Base-by-base conservation (phyloP, 768 basidiomycete species). In the Hirschioporus abietinus region DNA sequence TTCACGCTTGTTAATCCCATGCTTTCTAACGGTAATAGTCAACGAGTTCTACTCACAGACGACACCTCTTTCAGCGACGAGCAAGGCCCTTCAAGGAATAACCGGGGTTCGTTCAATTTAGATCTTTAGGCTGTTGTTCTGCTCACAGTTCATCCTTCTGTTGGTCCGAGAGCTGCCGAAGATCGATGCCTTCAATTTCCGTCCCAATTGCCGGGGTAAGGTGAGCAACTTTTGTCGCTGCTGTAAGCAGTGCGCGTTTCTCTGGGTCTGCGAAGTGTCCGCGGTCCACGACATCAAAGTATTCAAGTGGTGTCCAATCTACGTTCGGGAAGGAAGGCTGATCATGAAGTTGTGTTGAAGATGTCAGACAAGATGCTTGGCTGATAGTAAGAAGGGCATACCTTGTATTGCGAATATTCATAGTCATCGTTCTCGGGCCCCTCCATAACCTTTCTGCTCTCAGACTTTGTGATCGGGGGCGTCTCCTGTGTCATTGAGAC, bases 81-180 rank as follows among this genome's bases (percentile, higher is more conserved):
- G 81, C 18, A 93, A 77, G 5, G 90, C 89, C 2, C 90, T 90
- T 30, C 26, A 68, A 30, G 63, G 23, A 68, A 25, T 10, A 64
- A 36, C 15, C 12, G 6, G 23, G 57, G 35, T 71, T 59, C 71
- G 64, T 30, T 30, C 66, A 65, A 68, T 62, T 30, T 58, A 15
- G 63, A 64, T 60, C 23, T 15, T 0, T 24, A 15, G 0, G 12
- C 27, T n/a, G 63, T 2, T 12, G 61, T 27, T 2, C 1, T 58
- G 76, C 86, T 69, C 69, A 91, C 90, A 93, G 80, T 71, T 93
- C 92, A 72, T 93, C 90, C 77, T 91, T 93, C 75, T 93, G 91
- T 26, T 77, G 67, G 66, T 83, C 79, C 1, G 87, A 81, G 9
- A 93, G 79, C 71, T 90, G 86, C 66, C 87, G 81, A 26, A 94